A percentile compares a stretch with the other conserved stretches of the same genome.
Conservation (phyloP, 306 rosid species). For the Fragaria vesca region DNA sequence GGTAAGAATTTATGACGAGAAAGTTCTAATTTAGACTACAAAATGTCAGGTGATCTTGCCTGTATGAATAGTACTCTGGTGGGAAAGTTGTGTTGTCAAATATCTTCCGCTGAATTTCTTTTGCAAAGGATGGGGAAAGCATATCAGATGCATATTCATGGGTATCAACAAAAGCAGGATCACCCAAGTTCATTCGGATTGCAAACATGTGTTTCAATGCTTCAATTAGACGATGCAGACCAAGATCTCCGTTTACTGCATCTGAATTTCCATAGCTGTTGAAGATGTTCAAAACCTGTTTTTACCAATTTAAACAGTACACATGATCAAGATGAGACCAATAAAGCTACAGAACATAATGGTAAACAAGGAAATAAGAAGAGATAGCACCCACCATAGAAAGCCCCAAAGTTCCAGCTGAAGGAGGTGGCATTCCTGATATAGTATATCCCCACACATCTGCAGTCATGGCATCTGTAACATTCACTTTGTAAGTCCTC, state of each 20-base stretch:
- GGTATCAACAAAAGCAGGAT: conserved; percentile 64
- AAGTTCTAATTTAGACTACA: conserved; percentile 22
- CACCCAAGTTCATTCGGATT: conserved; percentile 86
- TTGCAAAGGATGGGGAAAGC: conserved; percentile 77
- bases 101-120: conserved; percentile 53
- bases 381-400: conserved; percentile 52
- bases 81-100: conserved; percentile 84
- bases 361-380: conserved; percentile 5
- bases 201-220: conserved; percentile 81
- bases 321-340: not conserved
- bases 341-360: not conserved
- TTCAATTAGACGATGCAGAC: conserved; percentile 79
- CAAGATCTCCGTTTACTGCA: conserved; percentile 69
- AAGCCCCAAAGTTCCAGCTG: conserved; percentile 83
- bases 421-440: conserved; percentile 94
- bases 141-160: conserved; percentile 39
- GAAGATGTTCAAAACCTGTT: conserved; percentile 72
- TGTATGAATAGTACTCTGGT: conserved; percentile 70
- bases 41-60: conserved; percentile 37
- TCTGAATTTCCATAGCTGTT: conserved; percentile 57
- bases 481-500: conserved; percentile 59
- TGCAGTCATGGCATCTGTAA: conserved; percentile 53
- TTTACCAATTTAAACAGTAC: not conserved
- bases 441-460: conserved; percentile 67
- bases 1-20: not conserved